Evolutionary conservation across 2,329 filamentous ascomycete species (phyloP), one percentile per base, ranked within the genome.

Genomic region (Zymoseptoria pseudotritici): DNA sequence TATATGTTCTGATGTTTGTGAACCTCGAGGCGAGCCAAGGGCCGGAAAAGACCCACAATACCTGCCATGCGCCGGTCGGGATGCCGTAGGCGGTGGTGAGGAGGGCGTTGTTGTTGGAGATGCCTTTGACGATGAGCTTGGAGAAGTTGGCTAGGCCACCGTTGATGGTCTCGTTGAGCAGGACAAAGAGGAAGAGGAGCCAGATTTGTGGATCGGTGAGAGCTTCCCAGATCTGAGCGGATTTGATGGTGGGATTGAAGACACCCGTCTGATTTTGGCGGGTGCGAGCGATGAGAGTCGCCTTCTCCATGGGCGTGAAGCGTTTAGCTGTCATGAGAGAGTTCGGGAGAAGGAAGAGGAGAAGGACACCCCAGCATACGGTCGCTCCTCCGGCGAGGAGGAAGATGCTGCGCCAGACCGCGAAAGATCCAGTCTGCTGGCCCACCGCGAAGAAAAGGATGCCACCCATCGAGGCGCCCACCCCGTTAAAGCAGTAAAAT

Each of bases 401-500:
- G 75, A 89, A 90, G 1, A 89, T 80, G 65, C 86, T 86, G 84
- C 68, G 61, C 69, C 69, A 70, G 13, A 70, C 65, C 9, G 66
- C 61, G 36, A 70, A 70, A 10, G 36, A 17, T 1, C 67, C 67
- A 20, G 70, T 66, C 36, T 71, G 69, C 52, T 74, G 69, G 17
- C 70, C 70, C 61, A 78, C 74, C 24, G 69, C 79, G 63, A 83
- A 83, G 2, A 86, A 86, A 0, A 89, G 76, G 1, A 90, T 80
- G 2, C 87, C 87, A 29, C 87, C 87, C 2, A 88, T 83, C 53
- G 89, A 85, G 66, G 88, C 86, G 67, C 90, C 87, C 1, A 79
- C 80, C 1, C 87, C 87, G 69, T 90, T 90, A 86, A 89, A 90
- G 83, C 88, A 88, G 72, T 88, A 87, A 73, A 76, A 77, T n/a